Evolutionary conservation across 352 stramenopile genomes (phyloP).

Genomic region (Peronospora belbahrii): DNA sequence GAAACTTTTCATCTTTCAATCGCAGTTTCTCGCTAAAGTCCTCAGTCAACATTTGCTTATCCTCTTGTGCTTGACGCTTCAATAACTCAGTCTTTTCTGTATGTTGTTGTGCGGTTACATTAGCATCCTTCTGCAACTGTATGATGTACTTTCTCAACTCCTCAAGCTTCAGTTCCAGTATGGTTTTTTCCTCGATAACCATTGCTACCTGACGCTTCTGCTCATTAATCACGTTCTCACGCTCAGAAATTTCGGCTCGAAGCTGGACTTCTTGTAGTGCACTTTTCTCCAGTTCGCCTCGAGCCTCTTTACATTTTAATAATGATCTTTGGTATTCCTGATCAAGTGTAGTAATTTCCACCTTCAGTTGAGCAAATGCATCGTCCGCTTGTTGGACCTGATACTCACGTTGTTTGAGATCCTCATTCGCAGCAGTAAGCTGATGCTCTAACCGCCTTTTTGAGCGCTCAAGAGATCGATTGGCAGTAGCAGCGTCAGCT

Average conservation of each 20-base stretch:
- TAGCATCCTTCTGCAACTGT: constrained; percentile 16
- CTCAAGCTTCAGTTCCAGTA: constrained; percentile 19
- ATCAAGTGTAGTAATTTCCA: constrained; percentile 15
- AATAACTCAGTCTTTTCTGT: constrained; percentile 10
- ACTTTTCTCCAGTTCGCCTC: constrained; percentile 14
- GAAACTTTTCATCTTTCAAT: constrained; percentile 15
- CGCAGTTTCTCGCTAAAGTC: constrained; percentile 17
- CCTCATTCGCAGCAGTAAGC: constrained; percentile 4
- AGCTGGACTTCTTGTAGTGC: constrained; percentile 3
- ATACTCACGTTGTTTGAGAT: constrained; percentile 16
- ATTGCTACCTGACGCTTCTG: constrained; percentile 9
- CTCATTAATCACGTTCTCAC: constrained; percentile 11
- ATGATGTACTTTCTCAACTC: constrained; percentile 8
- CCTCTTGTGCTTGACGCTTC: constrained; percentile 11
- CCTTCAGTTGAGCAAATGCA: constrained; percentile 13
- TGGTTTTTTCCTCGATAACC: constrained; percentile 8
- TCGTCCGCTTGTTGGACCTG: constrained; percentile 14
- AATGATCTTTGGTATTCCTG: constrained; percentile 10
- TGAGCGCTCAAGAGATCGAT: constrained; percentile 17
- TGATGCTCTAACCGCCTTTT: constrained; percentile 18
- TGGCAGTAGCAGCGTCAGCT: constrained; percentile 24
- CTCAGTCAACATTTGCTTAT: constrained; percentile 11
- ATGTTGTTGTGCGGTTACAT: constrained; percentile 10
- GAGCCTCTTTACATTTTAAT: constrained; percentile 8
- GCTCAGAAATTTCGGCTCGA: constrained; percentile 12